These are phyloP conservation scores for Polytolypa hystricis DNA, from an alignment of 2,329 filamentous ascomycete genomes.

Conservation along the genomic window DNA sequence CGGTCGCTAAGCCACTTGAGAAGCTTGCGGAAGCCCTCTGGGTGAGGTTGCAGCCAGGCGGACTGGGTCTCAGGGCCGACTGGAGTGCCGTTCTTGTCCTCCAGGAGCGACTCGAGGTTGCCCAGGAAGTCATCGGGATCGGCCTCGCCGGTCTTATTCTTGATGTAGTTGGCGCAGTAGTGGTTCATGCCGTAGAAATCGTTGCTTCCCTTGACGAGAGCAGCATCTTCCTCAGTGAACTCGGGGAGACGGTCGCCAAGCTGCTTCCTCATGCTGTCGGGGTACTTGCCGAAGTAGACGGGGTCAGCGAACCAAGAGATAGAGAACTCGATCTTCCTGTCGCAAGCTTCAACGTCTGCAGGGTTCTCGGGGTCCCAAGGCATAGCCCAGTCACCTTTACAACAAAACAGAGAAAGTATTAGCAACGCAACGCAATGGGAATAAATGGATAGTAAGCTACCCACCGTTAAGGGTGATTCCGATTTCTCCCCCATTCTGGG, in stretches of 20 bases:
- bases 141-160: conserved; percentile 53
- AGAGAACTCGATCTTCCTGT: conserved; percentile 76
- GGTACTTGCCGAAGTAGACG: conserved; percentile 75
- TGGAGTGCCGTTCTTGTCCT: conserved; percentile 59
- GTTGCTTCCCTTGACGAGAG: conserved; percentile 72
- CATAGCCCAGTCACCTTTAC: conserved; percentile 60
- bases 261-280: conserved; percentile 71
- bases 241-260: conserved; percentile 65
- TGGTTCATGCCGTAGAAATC: conserved; percentile 95
- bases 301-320: conserved; percentile 86
- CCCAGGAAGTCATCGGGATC: conserved; percentile 59
- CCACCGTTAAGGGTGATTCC: conserved; percentile 76
- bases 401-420: no score
- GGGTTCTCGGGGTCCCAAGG: conserved; percentile 73
- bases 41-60: conserved; percentile 66
- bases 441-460: not conserved
- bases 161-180: conserved; percentile 82
- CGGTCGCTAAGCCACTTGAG: conserved; percentile 67
- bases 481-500: conserved; percentile 60
- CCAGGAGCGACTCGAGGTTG: conserved; percentile 61
- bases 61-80: conserved; percentile 77
- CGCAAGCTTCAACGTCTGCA: conserved; percentile 60
- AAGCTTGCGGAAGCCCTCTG: conserved; percentile 65
- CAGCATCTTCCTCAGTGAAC: conserved; percentile 61
- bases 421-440: not conserved